phyloP scores from a whole-genome alignment of 768 basidiomycete species.

The Porphyrellus cyaneotinctus region DNA sequence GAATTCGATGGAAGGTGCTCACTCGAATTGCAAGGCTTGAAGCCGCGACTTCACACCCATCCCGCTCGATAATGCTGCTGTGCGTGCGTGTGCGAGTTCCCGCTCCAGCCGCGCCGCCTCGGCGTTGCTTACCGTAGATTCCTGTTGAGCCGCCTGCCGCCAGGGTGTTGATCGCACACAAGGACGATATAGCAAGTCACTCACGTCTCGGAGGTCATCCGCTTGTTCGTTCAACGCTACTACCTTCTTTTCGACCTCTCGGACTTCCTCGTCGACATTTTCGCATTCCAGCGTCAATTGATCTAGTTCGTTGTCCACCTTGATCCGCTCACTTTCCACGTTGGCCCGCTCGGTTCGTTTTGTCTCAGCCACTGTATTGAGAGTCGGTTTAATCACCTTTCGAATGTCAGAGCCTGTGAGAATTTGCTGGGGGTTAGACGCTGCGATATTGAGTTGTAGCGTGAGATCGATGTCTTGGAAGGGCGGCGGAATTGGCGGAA shows the following conservation, averaged over 20 bases:
- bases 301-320: conserved; percentile 81
- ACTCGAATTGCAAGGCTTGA: conserved; percentile 76
- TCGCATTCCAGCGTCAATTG: conserved; percentile 73
- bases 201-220: conserved; percentile 76
- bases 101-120: conserved; percentile 67
- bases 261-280: conserved; percentile 74
- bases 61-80: conserved; percentile 74
- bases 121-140: conserved; percentile 59
- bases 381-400: conserved; percentile 70
- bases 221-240: conserved; percentile 67
- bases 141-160: conserved; percentile 69
- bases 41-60: conserved; percentile 77
- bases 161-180: not conserved
- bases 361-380: conserved; percentile 66
- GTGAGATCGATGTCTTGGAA: conserved; percentile 71
- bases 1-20: conserved; percentile 22
- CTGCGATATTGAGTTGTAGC: conserved; percentile 76
- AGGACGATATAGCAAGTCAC: conserved; percentile 17
- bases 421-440: conserved; percentile 64
- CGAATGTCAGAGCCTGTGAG: conserved; percentile 67
- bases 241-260: conserved; percentile 71
- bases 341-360: conserved; percentile 65
- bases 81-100: conserved; percentile 70
- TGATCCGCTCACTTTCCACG: conserved; percentile 74
- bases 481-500: conserved; percentile 68